phyloP scores from a whole-genome alignment of 1,284 basidiomycete species.

The Ceratobasidium sp. region DNA sequence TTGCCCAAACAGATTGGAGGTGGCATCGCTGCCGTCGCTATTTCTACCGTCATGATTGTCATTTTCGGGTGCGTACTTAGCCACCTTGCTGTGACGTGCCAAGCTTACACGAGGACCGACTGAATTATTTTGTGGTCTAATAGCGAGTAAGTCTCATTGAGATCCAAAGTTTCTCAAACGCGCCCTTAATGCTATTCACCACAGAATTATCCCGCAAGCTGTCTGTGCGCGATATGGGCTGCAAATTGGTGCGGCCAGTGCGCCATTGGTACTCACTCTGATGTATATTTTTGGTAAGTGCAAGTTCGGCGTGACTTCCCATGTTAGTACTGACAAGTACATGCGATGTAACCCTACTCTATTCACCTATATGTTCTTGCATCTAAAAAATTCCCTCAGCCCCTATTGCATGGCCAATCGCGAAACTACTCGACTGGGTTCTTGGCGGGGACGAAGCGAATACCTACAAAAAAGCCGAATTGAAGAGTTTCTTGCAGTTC shows the following conservation, averaged over 20 bases:
- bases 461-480: slow-evolving; percentile 91
- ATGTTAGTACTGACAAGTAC: slow-evolving; percentile 11
- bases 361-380: too few relatives aligned
- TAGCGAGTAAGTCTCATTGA: slow-evolving; percentile 51
- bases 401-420: slow-evolving; percentile 88
- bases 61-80: slow-evolving; percentile 75
- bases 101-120: neutral
- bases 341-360: neutral
- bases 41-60: slow-evolving; percentile 85
- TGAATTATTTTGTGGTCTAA: slow-evolving; percentile 18
- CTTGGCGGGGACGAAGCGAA: slow-evolving; percentile 77
- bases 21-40: slow-evolving; percentile 83
- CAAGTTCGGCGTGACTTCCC: slow-evolving; percentile 10
- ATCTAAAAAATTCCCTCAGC: slow-evolving; percentile 59
- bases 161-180: slow-evolving; percentile 26
- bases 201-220: slow-evolving; percentile 89
- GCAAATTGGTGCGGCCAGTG: slow-evolving; percentile 85
- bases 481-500: slow-evolving; percentile 86
- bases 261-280: slow-evolving; percentile 79
- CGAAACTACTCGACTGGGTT: slow-evolving; percentile 82
- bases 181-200: slow-evolving; percentile 12
- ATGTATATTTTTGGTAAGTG: slow-evolving; percentile 81
- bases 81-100: neutral
- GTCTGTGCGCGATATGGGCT: slow-evolving; percentile 91
- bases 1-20: slow-evolving; percentile 70